Evolutionary conservation across 2,329 filamentous ascomycete species (phyloP), one percentile per base, ranked within the genome.

Genomic region (Dothideomycetes sp.): DNA sequence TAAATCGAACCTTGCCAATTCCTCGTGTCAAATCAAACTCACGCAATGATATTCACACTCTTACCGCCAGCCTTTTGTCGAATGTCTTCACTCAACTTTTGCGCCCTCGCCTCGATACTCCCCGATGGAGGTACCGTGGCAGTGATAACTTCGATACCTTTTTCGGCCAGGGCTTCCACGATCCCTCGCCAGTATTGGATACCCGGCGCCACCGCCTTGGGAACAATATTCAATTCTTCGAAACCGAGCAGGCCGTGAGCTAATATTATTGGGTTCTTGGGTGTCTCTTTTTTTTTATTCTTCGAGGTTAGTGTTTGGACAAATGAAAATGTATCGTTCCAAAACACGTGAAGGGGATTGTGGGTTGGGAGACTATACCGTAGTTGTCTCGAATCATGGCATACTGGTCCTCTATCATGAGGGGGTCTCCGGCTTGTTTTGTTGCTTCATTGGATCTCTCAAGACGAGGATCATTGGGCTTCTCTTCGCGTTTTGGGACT

Each of bases 201-300:
- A 0, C 73, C 72, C 0, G 76, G 76, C 5, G 78, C 55, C 7
- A 57, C 45, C 4, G 32, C 33, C 11, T 39, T 37, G 2, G 41
- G 35, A 4, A 46, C 19, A 4, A 76, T 60, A 12, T 66, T 71
- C 8, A 80, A 56, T 53, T 80, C 74, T 49, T 78, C 73, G 54
- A 80, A 80, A n/a, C 76, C 76, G 15, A 80, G 60, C 9, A 80
- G 64, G n/a, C 76, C 76, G 58, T 80, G 76, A 4, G 76, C 76
- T 8, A 80, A 70, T 34, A 80, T 69, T 38, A 80, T 70, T 2
- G 75, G 73, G 50, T 78, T 55, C 52, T 73, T 72, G 29, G 68
- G 72, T 7, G 61, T 58, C 36, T 58, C 58, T 64, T 30, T 11
- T 33, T 15, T 30, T n/a, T n/a, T n/a, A n/a, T n/a, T n/a, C n/a